Base-by-base conservation (phyloP, 176 grass and related monocot species). In the Aegilops tauschii region DNA sequence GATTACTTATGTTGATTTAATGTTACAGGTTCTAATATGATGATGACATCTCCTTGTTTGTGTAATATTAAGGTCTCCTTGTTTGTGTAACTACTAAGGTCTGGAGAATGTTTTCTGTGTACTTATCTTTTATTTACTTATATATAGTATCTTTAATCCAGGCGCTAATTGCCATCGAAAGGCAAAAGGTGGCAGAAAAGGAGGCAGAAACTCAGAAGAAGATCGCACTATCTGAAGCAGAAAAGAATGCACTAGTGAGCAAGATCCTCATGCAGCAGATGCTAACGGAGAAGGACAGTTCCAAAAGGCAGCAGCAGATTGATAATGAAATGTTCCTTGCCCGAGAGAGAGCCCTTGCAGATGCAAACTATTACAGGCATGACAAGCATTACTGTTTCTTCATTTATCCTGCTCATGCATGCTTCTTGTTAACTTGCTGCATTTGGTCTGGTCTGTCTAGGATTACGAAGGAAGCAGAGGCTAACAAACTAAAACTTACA, bases 171-270 rank as follows among this genome's bases (percentile, higher is more conserved):
- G 94, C 94, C 20, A 97, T 97, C 1, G 92, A 97, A 86, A 99
- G 91, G 81, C 97, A 99, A 87, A 99, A 97, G 78, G 97, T 99
- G 39, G 90, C 89, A 71, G 97, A 99, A 83, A 99, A 97, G 87
- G 97, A 99, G 56, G 97, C 94, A 4, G 97, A 99, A 84, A 99
- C 97, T 45, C 94, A 99, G 73, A 97, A 94, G 86, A 99, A 97
- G 81, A 97, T 99, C 69, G 97, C 97, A 20, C 82, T 99, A 61
- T 93, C 97, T 84, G 92, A 96, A 89, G 97, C 97, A 87, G 92
- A 99, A 82, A 99, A 99, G 88, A 97, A 95, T 81, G 85, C 97
- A 79, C 90, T 95, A 79, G 97, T 99, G 85, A 99, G 97, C 78
- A 92, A 65, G 78, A 99, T 99, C 93, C 87, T 97, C 61, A 97